These are phyloP conservation scores for Rhizopogon roseolus DNA, from an alignment of 768 basidiomycete genomes.

Conservation along the genomic window DNA sequence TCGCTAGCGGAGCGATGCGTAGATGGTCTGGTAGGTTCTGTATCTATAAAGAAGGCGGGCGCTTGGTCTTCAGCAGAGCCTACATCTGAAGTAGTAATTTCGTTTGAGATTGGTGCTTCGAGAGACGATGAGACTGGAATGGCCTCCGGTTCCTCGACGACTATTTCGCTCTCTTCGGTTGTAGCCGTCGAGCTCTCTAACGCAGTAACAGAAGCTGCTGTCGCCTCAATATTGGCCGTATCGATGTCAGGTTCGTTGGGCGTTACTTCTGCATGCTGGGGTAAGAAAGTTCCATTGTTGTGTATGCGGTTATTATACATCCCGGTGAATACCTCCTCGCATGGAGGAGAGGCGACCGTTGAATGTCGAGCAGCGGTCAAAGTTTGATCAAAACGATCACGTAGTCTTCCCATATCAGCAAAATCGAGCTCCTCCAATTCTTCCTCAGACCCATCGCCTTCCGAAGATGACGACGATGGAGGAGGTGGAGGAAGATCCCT, in stretches of 20 bases:
- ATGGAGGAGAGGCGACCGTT: background rate
- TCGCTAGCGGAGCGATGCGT: slow-evolving; percentile 12
- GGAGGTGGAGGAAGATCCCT: slow-evolving; percentile 13
- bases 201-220: too few relatives aligned
- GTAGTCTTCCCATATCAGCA: slow-evolving; percentile 47
- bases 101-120: background rate
- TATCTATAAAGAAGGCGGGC: slow-evolving; percentile 36
- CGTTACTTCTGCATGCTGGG: too few relatives aligned
- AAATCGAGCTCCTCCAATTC: slow-evolving; percentile 63
- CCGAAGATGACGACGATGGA: slow-evolving; percentile 24
- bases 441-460: slow-evolving; percentile 25
- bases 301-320: slow-evolving; percentile 22
- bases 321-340: slow-evolving; percentile 33
- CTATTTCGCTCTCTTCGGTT: background rate
- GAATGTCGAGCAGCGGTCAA: background rate
- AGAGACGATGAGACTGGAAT: background rate
- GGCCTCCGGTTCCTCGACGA: background rate
- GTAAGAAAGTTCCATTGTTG: too few relatives aligned
- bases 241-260: background rate
- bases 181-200: background rate
- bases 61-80: background rate
- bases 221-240: background rate
- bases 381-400: slow-evolving; percentile 33
- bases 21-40: slow-evolving; percentile 20
- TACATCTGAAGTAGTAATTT: background rate